Base-by-base conservation (phyloP, 768 basidiomycete genomes). In the Leccinum subgranulosum region DNA sequence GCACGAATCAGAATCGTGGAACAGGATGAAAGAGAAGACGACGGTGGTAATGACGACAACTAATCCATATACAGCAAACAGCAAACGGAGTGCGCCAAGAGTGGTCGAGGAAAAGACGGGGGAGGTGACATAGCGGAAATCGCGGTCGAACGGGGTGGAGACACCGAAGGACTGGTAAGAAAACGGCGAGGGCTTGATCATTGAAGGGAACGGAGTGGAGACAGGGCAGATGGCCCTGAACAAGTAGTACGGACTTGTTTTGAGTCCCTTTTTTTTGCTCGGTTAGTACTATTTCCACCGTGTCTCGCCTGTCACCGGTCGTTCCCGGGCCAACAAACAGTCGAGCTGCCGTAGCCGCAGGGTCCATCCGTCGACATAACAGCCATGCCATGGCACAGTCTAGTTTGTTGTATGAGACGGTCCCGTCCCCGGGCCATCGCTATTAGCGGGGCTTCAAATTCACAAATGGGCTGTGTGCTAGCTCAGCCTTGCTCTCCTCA, bases 41-140 rank as follows among this genome's bases (percentile, higher is more conserved):
- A 70, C 56, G 79, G 66, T 4, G 69, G 74, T 45, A 76, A 74
- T 48, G 81, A 54, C 4, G 74, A 61, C 23, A 46, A 76, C 52
- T 47, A 84, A 69, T 0, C 80, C 74, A 60, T 86, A 88, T 1
- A 79, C 48, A 1, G 81, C 85, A 28, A 87, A 61, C 3, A 77
- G 54, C 28, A 80, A 64, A 45, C 86, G 77, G 31, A 84, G 58
- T 4, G 55, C 54, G 1, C 77, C 83, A 29, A 88, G 76, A 21
- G 67, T 57, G 15, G 61, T 21, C 14, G 84, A 77, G 4, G 79
- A 72, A 53, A 86, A 61, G 12, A 82, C 51, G 12, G 74, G 71
- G 0, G 75, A 77, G 4, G 81, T 77, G 55, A 80, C 80, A 58
- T 74, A 64, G 53, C 63, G 57, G 55, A 69, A 71, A 3, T 67